Evolutionary conservation across 768 basidiomycete species (phyloP), one percentile per base, ranked within the genome.

Genomic region (Auriscalpium microsporum): DNA sequence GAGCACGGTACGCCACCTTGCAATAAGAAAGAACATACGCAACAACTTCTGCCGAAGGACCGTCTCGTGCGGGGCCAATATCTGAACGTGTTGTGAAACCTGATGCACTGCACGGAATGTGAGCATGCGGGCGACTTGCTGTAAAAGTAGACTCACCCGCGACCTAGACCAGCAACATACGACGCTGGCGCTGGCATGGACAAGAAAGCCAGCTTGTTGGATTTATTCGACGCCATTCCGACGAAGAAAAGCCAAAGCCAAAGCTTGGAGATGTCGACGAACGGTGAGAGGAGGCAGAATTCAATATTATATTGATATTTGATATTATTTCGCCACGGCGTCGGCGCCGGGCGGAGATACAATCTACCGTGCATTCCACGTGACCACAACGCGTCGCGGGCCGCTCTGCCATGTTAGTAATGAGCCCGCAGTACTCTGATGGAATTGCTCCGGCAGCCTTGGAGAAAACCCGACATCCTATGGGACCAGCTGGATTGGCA

Each of bases 61-160:
- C 93, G 65, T 96, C 94, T 68, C 96, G 77, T 8, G 96, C 96
- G 37, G 96, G 96, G 66, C 96, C 96, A 56, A 99, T 98, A 83
- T 98, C 96, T 44, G 93, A 95, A 48, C 94, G 87, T 7, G 95
- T 98, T 0, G 95, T 98, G 72, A 97, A 98, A 56, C 94, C 94
- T 47, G 94, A 95, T 50, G 94, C 94, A 72, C 92, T 94, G 60
- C 4, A 28, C 8, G 54, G 53, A 7, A 16, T 23, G 45, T 50
- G 19, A 28, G 49, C 63, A 53, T 34, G 42, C 16, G 37, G n/a
- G 23, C 17, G 54, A 28, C 38, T 11, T 45, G 37, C 8, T 14
- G 7, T 9, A 10, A 16, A 47, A 52, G 28, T 4, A 5, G 28
- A 73, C 87, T 57, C 63, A 94, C 88, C 94, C 95, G 77, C 94